Base-by-base conservation (phyloP, 768 basidiomycete genomes). In the Trametes gibbosa region DNA sequence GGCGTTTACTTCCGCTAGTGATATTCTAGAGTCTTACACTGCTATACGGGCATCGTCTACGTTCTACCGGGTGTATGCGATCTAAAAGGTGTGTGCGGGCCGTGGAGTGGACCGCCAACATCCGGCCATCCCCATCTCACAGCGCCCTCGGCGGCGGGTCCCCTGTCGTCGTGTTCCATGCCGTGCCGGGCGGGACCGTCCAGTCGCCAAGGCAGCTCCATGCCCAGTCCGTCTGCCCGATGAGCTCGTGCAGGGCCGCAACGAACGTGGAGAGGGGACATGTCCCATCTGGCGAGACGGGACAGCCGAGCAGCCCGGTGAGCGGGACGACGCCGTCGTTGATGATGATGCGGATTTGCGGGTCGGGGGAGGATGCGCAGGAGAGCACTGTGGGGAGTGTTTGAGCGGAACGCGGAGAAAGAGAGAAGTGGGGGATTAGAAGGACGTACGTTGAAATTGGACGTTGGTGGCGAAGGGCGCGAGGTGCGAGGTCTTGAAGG, bases 391-490 rank as follows among this genome's bases (percentile, higher is more conserved):
- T 1, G 9, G 19, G 14, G 46, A 8, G 46, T 27, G 46, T 2
- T 25, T 29, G 14, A 16, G 25, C 25, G 5, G 46, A 2, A 16
- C 5, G 25, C 17, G 46, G 12, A 24, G 24, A 25, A 12, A 16
- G 24, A 16, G 3, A 24, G 24, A 32, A 55, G 65, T 24, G 14
- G 13, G 32, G 14, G n/a, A 19, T 23, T 42, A 19, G 58, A 19
- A 51, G 9, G 16, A 75, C 80, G 55, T 73, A 93, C 91, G 77
- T 74, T 96, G 94, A 78, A 95, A 88, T 68, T 92, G 90, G 23
- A 95, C 70, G 65, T 95, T 95, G 25, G 92, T 90, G 0, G 86
- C 88, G 72, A 97, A 97, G 0, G 94, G 93, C 24, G 90, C 86
- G 40, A 94, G 77, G 63, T 93, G 82, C 7, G 92, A 81, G 0